Percentiles rank a stretch among this genome's conserved stretches.
These are phyloP conservation scores for Alternaria brassicicola DNA, from an alignment of 2,329 filamentous ascomycete species.

Conservation along the genomic window DNA sequence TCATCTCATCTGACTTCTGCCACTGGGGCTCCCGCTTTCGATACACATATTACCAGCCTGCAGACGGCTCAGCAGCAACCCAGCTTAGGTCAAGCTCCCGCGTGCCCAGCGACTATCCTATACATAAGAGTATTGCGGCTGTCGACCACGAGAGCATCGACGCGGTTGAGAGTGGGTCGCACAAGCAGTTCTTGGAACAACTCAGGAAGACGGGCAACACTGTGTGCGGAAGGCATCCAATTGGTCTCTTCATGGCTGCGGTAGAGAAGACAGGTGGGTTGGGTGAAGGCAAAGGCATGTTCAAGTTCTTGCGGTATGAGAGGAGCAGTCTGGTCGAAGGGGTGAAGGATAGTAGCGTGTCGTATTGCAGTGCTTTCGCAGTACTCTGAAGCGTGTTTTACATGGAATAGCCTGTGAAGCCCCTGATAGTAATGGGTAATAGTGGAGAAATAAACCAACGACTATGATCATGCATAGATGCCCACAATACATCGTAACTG, in stretches of 20 bases:
- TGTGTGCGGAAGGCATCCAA: slow-evolving; percentile 92
- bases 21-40: slow-evolving; percentile 89
- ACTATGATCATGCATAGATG: not conserved
- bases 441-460: not conserved
- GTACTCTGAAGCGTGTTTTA: slow-evolving; percentile 48
- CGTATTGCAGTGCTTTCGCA: slow-evolving; percentile 92
- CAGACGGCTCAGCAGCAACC: slow-evolving; percentile 47
- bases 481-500: not conserved
- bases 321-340: slow-evolving; percentile 76
- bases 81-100: slow-evolving; percentile 49
- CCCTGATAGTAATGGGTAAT: not conserved
- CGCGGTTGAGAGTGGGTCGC: slow-evolving; percentile 77
- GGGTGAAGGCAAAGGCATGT: slow-evolving; percentile 63
- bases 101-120: slow-evolving; percentile 59
- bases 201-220: slow-evolving; percentile 81
- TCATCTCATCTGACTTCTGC: slow-evolving; percentile 95
- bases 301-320: slow-evolving; percentile 85
- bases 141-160: slow-evolving; percentile 85
- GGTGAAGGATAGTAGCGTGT: slow-evolving; percentile 81
- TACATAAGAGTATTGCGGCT: slow-evolving; percentile 82
- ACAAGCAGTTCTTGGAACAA: slow-evolving; percentile 71
- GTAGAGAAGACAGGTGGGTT: slow-evolving; percentile 64
- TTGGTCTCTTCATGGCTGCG: slow-evolving; percentile 89
- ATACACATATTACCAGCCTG: slow-evolving; percentile 78
- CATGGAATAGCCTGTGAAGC: not conserved